phyloP scores from a whole-genome alignment of 441 rosid genomes.

The Biscutella laevigata region DNA sequence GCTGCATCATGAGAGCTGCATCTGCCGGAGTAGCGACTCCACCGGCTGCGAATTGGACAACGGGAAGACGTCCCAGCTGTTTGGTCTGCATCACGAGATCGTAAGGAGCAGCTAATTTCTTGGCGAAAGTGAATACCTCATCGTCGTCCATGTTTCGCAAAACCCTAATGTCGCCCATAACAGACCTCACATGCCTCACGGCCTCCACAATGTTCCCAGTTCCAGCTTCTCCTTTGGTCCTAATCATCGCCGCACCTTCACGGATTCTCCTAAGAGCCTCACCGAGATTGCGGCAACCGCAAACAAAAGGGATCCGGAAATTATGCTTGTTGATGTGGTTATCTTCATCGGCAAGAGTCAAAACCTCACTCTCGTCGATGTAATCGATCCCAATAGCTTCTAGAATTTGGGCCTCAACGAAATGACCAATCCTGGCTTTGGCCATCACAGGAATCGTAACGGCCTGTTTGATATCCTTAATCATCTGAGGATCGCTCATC shows the following conservation, averaged over 20 bases:
- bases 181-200: conserved; percentile 82
- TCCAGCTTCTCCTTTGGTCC: conserved; percentile 94
- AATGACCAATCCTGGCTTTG: conserved; percentile 88
- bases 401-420: conserved; percentile 89
- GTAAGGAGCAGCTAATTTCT: conserved; percentile 75
- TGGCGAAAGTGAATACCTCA: conserved; percentile 77
- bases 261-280: conserved; percentile 79
- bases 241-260: conserved; percentile 92
- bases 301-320: conserved; percentile 68
- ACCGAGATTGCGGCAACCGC: conserved; percentile 47
- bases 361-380: conserved; percentile 88
- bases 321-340: conserved; percentile 90
- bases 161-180: conserved; percentile 75
- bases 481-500: conserved; percentile 87
- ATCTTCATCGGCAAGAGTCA: conserved; percentile 74
- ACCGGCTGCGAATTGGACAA: conserved; percentile 95
- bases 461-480: conserved; percentile 77
- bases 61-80: conserved; percentile 88
- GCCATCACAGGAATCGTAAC: conserved; percentile 97
- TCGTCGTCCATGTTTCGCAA: conserved; percentile 89
- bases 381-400: conserved; percentile 88
- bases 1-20: conserved; percentile 96
- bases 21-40: conserved; percentile 97
- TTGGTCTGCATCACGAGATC: conserved; percentile 95
- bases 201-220: conserved; percentile 86